Evolutionary conservation across 1,284 basidiomycete species (phyloP), one percentile per base, ranked within the genome.

Genomic region (Takashimella tepidaria): DNA sequence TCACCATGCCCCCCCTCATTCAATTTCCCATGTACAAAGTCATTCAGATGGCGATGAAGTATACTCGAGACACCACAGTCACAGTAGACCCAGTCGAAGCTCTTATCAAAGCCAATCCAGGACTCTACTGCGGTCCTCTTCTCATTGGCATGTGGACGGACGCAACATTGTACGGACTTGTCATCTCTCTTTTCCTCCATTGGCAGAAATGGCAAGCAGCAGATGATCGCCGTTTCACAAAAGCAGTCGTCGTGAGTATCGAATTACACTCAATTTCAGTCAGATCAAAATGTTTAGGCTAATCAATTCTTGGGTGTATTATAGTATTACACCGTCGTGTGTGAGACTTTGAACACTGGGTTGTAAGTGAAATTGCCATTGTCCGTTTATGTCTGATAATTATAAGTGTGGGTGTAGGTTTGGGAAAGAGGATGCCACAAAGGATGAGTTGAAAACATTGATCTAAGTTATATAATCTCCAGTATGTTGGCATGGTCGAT

Each of bases 21-120:
- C n/a, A n/a, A n/a, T n/a, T n/a, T n/a, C n/a, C n/a, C n/a, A n/a
- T n/a, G n/a, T n/a, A n/a, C n/a, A n/a, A n/a, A n/a, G n/a, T n/a
- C n/a, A n/a, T n/a, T n/a, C n/a, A n/a, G n/a, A n/a, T n/a, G n/a
- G n/a, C n/a, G n/a, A n/a, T n/a, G n/a, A n/a, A n/a, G n/a, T n/a
- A n/a, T n/a, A n/a, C n/a, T n/a, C n/a, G n/a, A n/a, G n/a, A n/a
- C n/a, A n/a, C n/a, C n/a, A n/a, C n/a, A n/a, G 37, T 49, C 16
- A 31, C 44, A 43, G 40, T 45, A 26, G 41, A 52, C 16, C n/a
- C 43, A 11, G 45, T 48, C 13, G 41, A 47, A 23, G 27, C 48
- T 24, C 31, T 42, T 27, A 40, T 40, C 27, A 41, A 43, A 24
- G 47, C 20, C n/a, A 42, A 54, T 26, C 19, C 24, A 16, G 53